Evolutionary conservation across 129 eudicot species (phyloP).

Genomic region (Ambrosia trifida): DNA sequence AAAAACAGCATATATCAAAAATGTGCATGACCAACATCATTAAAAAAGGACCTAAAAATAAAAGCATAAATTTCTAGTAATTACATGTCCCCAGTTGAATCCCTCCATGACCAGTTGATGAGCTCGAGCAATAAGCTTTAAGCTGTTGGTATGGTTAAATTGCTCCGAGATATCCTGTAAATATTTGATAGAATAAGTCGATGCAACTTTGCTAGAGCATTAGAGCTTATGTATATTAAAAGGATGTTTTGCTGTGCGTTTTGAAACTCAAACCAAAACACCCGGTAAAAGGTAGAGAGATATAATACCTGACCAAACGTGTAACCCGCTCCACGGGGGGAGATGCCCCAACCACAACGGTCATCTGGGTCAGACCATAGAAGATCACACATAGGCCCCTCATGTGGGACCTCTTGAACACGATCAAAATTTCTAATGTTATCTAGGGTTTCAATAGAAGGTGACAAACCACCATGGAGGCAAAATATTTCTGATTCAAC

Average conservation of each 20-base stretch:
- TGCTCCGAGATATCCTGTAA: constrained; percentile 88
- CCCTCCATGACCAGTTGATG: constrained; percentile 99
- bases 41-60: neutral
- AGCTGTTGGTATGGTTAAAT: constrained; percentile 84
- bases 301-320: constrained; percentile 87
- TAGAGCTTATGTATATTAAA: neutral
- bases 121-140: constrained; percentile 91
- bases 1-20: neutral
- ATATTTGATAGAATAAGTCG: constrained; percentile 5
- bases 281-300: too few species aligned
- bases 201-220: neutral
- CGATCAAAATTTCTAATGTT: constrained; percentile 89
- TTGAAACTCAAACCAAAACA: too few species aligned
- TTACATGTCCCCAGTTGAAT: constrained; percentile 93
- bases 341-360: constrained; percentile 98
- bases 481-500: constrained; percentile 96
- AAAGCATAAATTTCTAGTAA: neutral
- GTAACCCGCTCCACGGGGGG: constrained; percentile 97
- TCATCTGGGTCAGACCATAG: constrained; percentile 98
- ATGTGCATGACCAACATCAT: constrained; percentile 1
- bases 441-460: constrained; percentile 89
- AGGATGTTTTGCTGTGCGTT: neutral
- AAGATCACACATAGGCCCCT: constrained; percentile 98
- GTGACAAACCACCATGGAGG: constrained; percentile 94
- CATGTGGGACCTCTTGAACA: constrained; percentile 98